Evolutionary conservation across 2,329 filamentous ascomycete genomes (phyloP).

Genomic region (Colletotrichum viniferum): DNA sequence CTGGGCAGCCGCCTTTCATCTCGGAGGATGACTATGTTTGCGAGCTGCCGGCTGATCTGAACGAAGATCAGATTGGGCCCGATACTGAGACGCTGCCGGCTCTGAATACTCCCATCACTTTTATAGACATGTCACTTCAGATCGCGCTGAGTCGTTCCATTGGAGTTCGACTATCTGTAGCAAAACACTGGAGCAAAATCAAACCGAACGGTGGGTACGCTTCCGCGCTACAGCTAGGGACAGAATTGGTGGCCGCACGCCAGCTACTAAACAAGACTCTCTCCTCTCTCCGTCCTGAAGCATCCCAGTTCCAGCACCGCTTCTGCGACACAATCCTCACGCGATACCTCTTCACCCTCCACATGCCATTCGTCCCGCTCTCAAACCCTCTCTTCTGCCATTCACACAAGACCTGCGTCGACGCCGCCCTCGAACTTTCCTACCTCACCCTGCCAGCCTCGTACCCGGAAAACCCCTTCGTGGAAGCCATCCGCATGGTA

Average conservation of each 20-base stretch:
- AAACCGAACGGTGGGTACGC: conserved; percentile 46
- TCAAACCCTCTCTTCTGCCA: conserved; percentile 54
- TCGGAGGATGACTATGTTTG: conserved; percentile 53
- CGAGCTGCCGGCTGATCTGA: conserved; percentile 49
- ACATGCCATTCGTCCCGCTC: conserved; percentile 52
- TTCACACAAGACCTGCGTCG: conserved; percentile 54
- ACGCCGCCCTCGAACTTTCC: conserved; percentile 31
- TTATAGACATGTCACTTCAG: conserved; percentile 55
- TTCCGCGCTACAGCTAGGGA: conserved; percentile 48
- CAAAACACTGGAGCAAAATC: conserved; percentile 51
- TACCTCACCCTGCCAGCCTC: conserved; percentile 26
- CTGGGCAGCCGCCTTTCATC: conserved; percentile 41
- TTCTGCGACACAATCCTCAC: conserved; percentile 47
- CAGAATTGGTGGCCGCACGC: conserved; percentile 45
- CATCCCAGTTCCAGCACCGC: conserved; percentile 45
- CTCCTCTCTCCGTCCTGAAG: conserved; percentile 12
- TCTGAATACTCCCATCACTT: conserved; percentile 27
- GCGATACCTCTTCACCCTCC: conserved; percentile 55
- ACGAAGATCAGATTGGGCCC: conserved; percentile 54
- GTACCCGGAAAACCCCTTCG: not conserved
- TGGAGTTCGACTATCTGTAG: conserved; percentile 45
- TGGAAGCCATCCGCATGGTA: not conserved
- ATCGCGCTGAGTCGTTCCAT: conserved; percentile 49
- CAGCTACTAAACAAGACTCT: conserved; percentile 36
- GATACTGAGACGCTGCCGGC: conserved; percentile 25